phyloP scores from a whole-genome alignment of 768 basidiomycete species.

The Albatrellus ellisii region DNA sequence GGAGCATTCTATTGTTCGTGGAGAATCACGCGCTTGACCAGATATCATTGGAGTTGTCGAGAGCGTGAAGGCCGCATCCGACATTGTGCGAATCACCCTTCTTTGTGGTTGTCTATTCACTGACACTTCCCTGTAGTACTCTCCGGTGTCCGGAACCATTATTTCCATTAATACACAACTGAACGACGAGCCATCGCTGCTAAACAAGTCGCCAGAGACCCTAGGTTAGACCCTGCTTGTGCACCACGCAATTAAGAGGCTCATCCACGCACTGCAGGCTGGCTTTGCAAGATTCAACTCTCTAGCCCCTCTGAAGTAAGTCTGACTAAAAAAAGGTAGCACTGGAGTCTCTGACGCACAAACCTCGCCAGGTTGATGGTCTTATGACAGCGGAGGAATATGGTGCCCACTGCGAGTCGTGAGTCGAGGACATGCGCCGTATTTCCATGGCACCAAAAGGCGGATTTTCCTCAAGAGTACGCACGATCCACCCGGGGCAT shows the following conservation, averaged over 20 bases:
- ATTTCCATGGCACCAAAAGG: no score
- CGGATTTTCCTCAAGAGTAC: no score
- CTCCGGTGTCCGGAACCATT: constrained; percentile 81
- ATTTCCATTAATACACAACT: constrained; percentile 68
- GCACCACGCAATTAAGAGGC: not conserved
- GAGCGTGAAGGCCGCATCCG: constrained; percentile 93
- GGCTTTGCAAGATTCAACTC: constrained; percentile 90
- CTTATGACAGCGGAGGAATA: constrained; percentile 75
- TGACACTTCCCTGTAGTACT: constrained; percentile 44
- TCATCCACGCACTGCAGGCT: constrained; percentile 51
- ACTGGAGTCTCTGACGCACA: not conserved
- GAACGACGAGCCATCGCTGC: constrained; percentile 51
- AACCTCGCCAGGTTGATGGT: constrained; percentile 38
- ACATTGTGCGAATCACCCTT: constrained; percentile 48
- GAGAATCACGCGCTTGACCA: not conserved
- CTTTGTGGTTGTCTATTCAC: not conserved
- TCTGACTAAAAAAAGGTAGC: no score
- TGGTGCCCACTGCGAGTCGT: constrained; percentile 37
- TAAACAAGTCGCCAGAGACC: constrained; percentile 85
- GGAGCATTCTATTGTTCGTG: not conserved
- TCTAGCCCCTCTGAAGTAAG: constrained; percentile 65
- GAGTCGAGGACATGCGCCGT: no score
- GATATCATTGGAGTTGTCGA: constrained; percentile 87
- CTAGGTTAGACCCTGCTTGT: constrained; percentile 42
- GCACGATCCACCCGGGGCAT: no score